Base-by-base conservation (phyloP, 345 rosid species). In the Rhodamnia rubescens region DNA sequence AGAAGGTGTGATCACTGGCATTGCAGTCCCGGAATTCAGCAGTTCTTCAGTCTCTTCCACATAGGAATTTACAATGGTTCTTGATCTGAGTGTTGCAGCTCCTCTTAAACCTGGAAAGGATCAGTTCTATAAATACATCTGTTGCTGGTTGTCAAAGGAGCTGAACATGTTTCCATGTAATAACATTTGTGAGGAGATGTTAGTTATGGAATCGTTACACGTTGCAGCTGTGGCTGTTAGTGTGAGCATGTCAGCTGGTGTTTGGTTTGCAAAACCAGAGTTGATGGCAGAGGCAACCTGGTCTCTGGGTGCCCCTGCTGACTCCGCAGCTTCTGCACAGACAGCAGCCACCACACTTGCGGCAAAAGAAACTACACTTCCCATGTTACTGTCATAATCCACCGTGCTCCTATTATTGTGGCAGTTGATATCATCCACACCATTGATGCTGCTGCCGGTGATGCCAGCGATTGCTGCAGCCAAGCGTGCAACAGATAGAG, bases 241-340 rank as follows among this genome's bases (percentile, higher is more conserved):
- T 44, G 88, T 83, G 51, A 75, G 58, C 51, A 86, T 86, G 82
- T 86, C 88, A 24, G 75, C 88, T 22, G 85, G 85, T 52, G 85
- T 78, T 53, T 74, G 88, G 78, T 85, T 78, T 6, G 85, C 84
- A 55, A 86, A 86, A 27, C 88, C 88, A 26, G 83, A 74, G 56
- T 54, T 86, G 47, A 86, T 75, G 64, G 57, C 85, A 55, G 88
- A 83, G 53, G 88, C 59, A 75, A 86, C 84, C 32, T 74, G 85
- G 36, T 83, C 85, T 83, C 85, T 83, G 24, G 88, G 55, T 22
- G 83, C 88, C 21, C 88, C 88, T 1, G 50, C 85, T 74, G 83
- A 53, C 32, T 86, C 88, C 11, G 88, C 88, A 42, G 85, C 88
- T 84, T 83, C 88, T n/a, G 88, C 88, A 56, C 88, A 86, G 49